Evolutionary conservation across 768 basidiomycete species (phyloP).

Genomic region (Lactarius tabidus): DNA sequence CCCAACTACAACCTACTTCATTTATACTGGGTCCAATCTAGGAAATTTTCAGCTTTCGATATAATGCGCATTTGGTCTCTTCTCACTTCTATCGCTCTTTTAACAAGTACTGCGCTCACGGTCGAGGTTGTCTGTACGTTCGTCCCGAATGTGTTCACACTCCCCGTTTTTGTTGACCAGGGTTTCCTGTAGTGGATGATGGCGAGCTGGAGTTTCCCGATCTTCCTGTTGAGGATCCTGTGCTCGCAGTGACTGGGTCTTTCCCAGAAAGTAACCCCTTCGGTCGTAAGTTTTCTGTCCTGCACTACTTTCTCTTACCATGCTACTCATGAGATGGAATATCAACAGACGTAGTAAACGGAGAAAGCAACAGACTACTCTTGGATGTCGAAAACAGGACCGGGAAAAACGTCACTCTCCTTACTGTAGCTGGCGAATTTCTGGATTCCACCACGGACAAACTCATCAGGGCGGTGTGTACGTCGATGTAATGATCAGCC

Average conservation of each 20-base stretch:
- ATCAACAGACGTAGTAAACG: conserved; percentile 72
- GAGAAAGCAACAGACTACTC: conserved; percentile 66
- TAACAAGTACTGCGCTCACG: conserved; percentile 18
- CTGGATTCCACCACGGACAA: conserved; percentile 57
- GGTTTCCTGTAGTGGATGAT: neutral
- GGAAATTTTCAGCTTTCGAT: neutral
- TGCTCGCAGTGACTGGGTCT: conserved; percentile 45
- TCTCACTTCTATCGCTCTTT: conserved; percentile 18
- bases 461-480: conserved; percentile 70
- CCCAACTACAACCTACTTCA: neutral
- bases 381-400: conserved; percentile 74
- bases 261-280: conserved; percentile 75
- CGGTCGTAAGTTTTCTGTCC: conserved; percentile 52
- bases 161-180: neutral
- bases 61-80: conserved; percentile 25
- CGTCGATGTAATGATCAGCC: neutral
- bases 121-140: conserved; percentile 26
- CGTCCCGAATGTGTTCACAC: neutral
- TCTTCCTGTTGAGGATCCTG: conserved; percentile 44
- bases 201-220: conserved; percentile 30
- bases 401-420: conserved; percentile 63
- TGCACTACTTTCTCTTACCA: conserved; percentile 6
- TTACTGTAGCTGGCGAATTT: conserved; percentile 63
- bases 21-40: conserved; percentile 4
- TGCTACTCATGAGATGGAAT: neutral